Evolutionary conservation across 2,329 filamentous ascomycete genomes (phyloP).

Genomic region (Fusarium citri): DNA sequence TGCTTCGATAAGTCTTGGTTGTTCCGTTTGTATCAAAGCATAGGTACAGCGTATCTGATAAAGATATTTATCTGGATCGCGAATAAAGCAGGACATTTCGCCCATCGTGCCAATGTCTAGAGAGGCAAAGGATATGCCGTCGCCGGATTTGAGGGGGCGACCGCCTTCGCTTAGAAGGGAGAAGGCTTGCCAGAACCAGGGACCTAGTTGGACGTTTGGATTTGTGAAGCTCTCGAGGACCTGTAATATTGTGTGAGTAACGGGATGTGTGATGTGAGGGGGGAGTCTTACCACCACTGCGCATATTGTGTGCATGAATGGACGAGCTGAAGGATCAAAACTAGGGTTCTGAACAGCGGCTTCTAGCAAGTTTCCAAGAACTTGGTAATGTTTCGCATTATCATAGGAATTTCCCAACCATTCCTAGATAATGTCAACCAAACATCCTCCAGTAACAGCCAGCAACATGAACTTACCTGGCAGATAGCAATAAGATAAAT

Average conservation of each 20-base stretch:
- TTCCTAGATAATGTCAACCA: not conserved
- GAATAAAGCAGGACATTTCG: slow-evolving; percentile 8
- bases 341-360: not conserved
- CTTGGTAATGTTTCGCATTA: slow-evolving; percentile 1
- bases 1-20: not conserved
- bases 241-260: fast-evolving
- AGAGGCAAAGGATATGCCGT: not conserved
- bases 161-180: fast-evolving
- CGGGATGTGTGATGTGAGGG: not conserved
- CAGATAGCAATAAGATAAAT: slow-evolving; percentile 15
- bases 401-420: not conserved
- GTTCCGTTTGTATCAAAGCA: not conserved
- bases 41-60: slow-evolving; percentile 19
- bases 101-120: not conserved
- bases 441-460: fast-evolving
- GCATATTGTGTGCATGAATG: not conserved
- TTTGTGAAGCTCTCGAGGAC: slow-evolving; percentile 17
- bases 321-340: not conserved
- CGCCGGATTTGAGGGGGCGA: not conserved
- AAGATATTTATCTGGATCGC: not conserved
- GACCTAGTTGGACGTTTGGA: not conserved
- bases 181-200: slow-evolving; percentile 23
- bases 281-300: not conserved
- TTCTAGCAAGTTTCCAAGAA: slow-evolving; percentile 1
- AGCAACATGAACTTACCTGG: fast-evolving